A percentile compares a stretch with the other conserved stretches of the same genome.
Conservation (phyloP, 345 rosid genomes). For the Orychophragmus violaceus region DNA sequence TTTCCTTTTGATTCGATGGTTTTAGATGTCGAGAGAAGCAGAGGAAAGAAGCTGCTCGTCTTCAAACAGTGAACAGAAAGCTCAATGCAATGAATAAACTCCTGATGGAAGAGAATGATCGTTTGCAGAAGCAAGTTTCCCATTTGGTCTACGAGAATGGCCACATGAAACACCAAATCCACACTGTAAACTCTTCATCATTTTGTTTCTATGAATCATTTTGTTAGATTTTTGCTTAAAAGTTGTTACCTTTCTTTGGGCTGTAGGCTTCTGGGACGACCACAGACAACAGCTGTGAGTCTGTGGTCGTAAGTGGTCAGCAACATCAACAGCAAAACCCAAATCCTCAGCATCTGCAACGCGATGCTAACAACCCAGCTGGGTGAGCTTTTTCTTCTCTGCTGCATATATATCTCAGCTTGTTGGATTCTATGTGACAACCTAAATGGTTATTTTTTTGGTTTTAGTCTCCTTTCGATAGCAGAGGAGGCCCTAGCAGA, state of each 20-base stretch:
- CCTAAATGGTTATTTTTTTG: neutral
- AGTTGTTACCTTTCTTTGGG: neutral
- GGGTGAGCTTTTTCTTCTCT: conserved; percentile 45
- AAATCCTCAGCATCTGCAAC: conserved; percentile 76
- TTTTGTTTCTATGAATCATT: neutral
- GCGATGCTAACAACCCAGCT: conserved; percentile 99
- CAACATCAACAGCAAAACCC: conserved; percentile 97
- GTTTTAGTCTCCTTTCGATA: conserved; percentile 70
- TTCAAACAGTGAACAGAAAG: conserved; percentile 85
- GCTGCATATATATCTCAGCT: neutral
- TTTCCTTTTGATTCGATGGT: neutral
- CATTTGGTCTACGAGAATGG: conserved; percentile 94
- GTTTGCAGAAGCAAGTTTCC: conserved; percentile 95
- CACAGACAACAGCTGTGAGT: conserved; percentile 99
- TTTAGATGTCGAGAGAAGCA: conserved; percentile 93
- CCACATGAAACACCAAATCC: conserved; percentile 64
- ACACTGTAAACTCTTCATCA: conserved; percentile 19
- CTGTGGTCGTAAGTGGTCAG: conserved; percentile 99
- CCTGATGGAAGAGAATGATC: conserved; percentile 97
- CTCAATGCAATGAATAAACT: conserved; percentile 90
- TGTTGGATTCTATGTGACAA: neutral
- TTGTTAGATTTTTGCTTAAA: neutral
- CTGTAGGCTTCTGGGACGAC: conserved; percentile 77
- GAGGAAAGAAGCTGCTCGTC: conserved; percentile 91
- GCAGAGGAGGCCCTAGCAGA: conserved; percentile 88